Base-by-base conservation (phyloP, 441 rosid genomes). In the Corymbia citriodora region DNA sequence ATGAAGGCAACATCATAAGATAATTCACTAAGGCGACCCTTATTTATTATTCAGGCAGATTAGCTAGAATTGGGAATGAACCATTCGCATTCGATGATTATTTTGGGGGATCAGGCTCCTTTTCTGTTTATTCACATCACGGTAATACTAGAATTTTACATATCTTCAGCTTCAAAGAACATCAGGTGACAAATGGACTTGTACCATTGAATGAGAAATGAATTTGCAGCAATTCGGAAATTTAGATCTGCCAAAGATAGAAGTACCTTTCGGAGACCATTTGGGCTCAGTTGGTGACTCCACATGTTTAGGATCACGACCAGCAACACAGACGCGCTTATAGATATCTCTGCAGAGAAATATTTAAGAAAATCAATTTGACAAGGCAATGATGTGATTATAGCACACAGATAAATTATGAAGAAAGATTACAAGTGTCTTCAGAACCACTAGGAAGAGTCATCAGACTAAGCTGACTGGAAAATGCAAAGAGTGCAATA, bases 211-310 rank as follows among this genome's bases (percentile, higher is more conserved):
- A 79, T 79, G 85, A 45, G n/a, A 79, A 40, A 79, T 79, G n/a
- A 79, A 79, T 79, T 79, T 23, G 52, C 52, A 40, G n/a, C 52
- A 74, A 63, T 79, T 74, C 10, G 15, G n/a, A 12, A 40, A 79
- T 45, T 79, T 45, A 4, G 4, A 79, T 45, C n/a, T 45, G 52
- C 52, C 45, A 45, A 79, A 79, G n/a, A 79, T 25, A 23, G 6
- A 79, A 79, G 85, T 79, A 88, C 89, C 89, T 11, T 88, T 52
- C 14, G 48, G 72, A 59, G 89, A 70, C 89, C 89, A 88, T 70
- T 50, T 88, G 18, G 89, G 89, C 40, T 88, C 86, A 88, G 89
- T 40, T 49, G 89, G 86, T 27, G 89, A 88, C 72, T 88, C 89
- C 10, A 88, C 40, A 23, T 45, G 45, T 63, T 52, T 45, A 63